Conservation (phyloP, 371 early-diverging fungal species). For the Mortierella sp. region DNA sequence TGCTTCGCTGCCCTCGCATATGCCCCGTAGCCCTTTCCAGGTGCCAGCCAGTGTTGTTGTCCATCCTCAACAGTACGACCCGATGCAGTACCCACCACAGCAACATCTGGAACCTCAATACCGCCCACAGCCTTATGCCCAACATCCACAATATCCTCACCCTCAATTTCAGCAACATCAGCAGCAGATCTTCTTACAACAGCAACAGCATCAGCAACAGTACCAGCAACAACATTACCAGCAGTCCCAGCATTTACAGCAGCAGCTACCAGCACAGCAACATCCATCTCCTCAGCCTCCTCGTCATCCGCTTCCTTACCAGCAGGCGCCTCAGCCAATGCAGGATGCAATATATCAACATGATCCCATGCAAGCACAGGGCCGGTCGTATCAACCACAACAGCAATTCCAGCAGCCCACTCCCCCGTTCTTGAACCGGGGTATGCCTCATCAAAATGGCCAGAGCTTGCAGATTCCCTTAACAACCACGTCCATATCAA, state of each 20-base stretch:
- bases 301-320: conserved; percentile 31
- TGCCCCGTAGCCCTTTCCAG: conserved; percentile 48
- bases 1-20: conserved; percentile 36
- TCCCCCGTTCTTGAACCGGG: conserved; percentile 23
- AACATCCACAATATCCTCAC: conserved; percentile 35
- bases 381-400: conserved; percentile 32
- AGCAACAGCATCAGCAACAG: conserved; percentile 33
- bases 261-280: conserved; percentile 27
- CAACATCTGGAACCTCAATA: conserved; percentile 43
- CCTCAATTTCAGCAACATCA: conserved; percentile 29
- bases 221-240: conserved; percentile 22
- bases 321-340: conserved; percentile 25
- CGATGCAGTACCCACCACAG: conserved; percentile 28
- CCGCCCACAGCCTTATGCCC: conserved; percentile 32
- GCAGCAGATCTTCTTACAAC: conserved; percentile 17
- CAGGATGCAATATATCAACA: conserved; percentile 32
- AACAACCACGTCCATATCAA: conserved; percentile 26
- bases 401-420: conserved; percentile 23
- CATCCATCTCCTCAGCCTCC: conserved; percentile 42
- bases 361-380: conserved; percentile 25
- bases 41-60: conserved; percentile 45
- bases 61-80: conserved; percentile 43
- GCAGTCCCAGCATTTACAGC: conserved; percentile 23
- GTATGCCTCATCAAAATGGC: conserved; percentile 22
- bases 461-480: conserved; percentile 30